These are phyloP conservation scores for Keithomyces neogunnii DNA, from an alignment of 2,329 filamentous ascomycete species.

Conservation along the genomic window DNA sequence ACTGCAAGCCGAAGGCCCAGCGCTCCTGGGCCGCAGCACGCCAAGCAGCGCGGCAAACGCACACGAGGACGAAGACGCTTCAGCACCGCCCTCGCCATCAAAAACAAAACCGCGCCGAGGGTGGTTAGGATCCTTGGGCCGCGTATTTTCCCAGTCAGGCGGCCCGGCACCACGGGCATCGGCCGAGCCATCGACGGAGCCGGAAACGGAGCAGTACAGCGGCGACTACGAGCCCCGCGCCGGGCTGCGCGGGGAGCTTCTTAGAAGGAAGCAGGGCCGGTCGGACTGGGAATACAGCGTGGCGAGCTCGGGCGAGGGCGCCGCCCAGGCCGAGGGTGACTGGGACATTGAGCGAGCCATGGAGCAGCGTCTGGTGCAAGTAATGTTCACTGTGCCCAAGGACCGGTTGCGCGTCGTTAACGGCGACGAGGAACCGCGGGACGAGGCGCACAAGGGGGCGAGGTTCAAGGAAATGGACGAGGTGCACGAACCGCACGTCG, in stretches of 20 bases:
- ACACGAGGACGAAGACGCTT: conserved; percentile 27
- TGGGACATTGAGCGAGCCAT: conserved; percentile 72
- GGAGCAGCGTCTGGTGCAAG: conserved; percentile 63
- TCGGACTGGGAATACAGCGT: conserved; percentile 40
- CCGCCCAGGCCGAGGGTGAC: conserved; percentile 47
- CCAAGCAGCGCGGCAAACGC: conserved; percentile 9
- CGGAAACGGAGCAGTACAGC: conserved; percentile 22
- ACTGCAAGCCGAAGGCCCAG: conserved; percentile 45
- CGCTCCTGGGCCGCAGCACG: conserved; percentile 25
- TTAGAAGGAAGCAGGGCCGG: conserved; percentile 46
- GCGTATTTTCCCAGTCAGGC: conserved; percentile 47
- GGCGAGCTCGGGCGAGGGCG: conserved; percentile 20
- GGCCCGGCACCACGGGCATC: not conserved
- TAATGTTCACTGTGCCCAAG: conserved; percentile 91
- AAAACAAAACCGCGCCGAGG: conserved; percentile 47
- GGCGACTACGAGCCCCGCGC: conserved; percentile 37
- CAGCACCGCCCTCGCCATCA: conserved; percentile 44
- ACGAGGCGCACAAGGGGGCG: not conserved
- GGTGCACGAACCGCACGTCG: conserved; percentile 20
- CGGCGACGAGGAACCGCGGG: conserved; percentile 40
- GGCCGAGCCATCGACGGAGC: conserved; percentile 18
- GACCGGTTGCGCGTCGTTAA: conserved; percentile 87
- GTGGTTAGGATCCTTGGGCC: conserved; percentile 61
- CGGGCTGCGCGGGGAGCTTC: conserved; percentile 38
- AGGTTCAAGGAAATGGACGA: not conserved